Evolutionary conservation across 768 basidiomycete species (phyloP), one percentile per base, ranked within the genome.

Genomic region (Chlorophyllum brunneum): DNA sequence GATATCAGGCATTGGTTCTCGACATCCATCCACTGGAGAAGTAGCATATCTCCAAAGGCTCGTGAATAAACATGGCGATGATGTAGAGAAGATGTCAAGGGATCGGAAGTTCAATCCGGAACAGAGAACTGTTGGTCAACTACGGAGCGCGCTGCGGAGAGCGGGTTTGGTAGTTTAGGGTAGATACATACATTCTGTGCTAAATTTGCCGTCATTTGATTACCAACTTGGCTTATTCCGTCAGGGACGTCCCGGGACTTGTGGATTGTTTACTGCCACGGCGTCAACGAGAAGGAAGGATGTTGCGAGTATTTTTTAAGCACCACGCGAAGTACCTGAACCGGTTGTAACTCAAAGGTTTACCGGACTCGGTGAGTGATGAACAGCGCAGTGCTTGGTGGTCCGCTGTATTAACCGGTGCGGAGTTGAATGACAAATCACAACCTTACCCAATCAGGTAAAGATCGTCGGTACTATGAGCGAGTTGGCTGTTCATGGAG

Each of bases 91-190:
- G 43, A 98, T 97, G 94, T 81, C 83, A 9, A 73, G 75, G 58
- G 95, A 98, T 70, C 71, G 82, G 54, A 85, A 76, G 67, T 66
- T 88, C 54, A 98, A 98, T 65, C 69, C 79, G 13, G 85, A 84
- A 66, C 95, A 98, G 71, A 80, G 86, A 63, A 97, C 93, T 2
- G 78, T 74, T 27, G 94, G 90, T 15, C 83, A 92, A 70, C 66
- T 98, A 61, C 72, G 65, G 60, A 74, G 82, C 63, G 85, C 81
- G 26, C 69, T 89, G 55, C 70, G 65, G 56, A 81, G 78, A 62
- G 81, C 82, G 29, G 79, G 81, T 10, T 61, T 79, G 45, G 43
- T 33, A 43, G 27, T 57, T 48, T 42, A 30, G 24, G 38, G 34
- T 38, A 47, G 31, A 22, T 36, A 24, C 22, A 37, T 33, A 42